phyloP scores from a whole-genome alignment of 2,329 filamentous ascomycete species.

The Mycosphaerelloides madeirae region DNA sequence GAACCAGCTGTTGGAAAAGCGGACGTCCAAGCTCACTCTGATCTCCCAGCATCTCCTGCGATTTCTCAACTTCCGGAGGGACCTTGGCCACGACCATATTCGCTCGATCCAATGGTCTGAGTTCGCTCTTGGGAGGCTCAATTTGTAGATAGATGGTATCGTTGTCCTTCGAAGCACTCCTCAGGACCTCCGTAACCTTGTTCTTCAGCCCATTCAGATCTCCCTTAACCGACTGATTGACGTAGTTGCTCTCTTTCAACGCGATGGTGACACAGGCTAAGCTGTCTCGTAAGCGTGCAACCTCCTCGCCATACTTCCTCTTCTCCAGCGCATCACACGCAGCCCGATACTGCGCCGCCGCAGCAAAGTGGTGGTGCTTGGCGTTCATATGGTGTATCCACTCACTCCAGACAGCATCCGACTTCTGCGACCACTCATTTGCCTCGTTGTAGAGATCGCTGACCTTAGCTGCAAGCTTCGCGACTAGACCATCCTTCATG shows the following conservation, averaged over 20 bases:
- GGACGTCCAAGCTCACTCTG: slow-evolving; percentile 71
- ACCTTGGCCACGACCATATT: slow-evolving; percentile 79
- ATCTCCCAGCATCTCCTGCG: slow-evolving; percentile 74
- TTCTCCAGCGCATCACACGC: slow-evolving; percentile 91
- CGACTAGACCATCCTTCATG: slow-evolving; percentile 86
- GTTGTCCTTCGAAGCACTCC: slow-evolving; percentile 91
- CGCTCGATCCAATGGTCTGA: slow-evolving; percentile 78
- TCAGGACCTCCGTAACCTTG: slow-evolving; percentile 79
- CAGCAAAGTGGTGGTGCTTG: slow-evolving; percentile 95
- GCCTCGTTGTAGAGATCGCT: slow-evolving; percentile 85
- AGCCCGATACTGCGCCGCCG: slow-evolving; percentile 87
- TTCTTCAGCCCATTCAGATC: slow-evolving; percentile 81
- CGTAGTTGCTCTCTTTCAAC: slow-evolving; percentile 74
- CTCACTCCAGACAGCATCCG: slow-evolving; percentile 80
- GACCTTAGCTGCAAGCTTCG: slow-evolving; percentile 83
- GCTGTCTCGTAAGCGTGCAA: slow-evolving; percentile 78
- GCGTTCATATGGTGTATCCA: slow-evolving; percentile 98
- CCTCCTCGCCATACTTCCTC: slow-evolving; percentile 89
- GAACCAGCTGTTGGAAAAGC: slow-evolving; percentile 85
- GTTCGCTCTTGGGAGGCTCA: slow-evolving; percentile 81
- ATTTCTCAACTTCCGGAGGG: slow-evolving; percentile 76
- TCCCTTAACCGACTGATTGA: slow-evolving; percentile 74
- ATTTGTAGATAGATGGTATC: slow-evolving; percentile 86
- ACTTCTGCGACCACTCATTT: slow-evolving; percentile 80
- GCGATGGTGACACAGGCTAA: slow-evolving; percentile 79